Evolutionary conservation across 768 basidiomycete species (phyloP).

Genomic region (Terana coerulea): DNA sequence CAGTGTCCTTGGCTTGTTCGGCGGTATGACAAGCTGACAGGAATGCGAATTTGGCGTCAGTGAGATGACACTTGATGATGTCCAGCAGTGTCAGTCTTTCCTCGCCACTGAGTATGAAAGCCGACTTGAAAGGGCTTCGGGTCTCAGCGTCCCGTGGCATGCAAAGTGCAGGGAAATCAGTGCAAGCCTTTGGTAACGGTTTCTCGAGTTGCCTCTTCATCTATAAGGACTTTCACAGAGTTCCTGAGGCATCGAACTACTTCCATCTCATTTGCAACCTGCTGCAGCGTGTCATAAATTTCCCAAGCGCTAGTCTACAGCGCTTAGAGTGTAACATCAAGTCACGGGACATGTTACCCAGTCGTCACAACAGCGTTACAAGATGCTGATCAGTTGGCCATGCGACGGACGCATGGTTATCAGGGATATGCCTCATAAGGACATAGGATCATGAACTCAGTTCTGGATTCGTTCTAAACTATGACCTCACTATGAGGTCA

Average conservation of each 20-base stretch:
- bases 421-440: too few relatives aligned
- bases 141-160: conserved; percentile 19
- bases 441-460: too few relatives aligned
- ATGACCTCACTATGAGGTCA: too few relatives aligned
- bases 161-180: conserved; percentile 22
- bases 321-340: too few relatives aligned
- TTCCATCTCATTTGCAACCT: background rate
- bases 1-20: conserved; percentile 26
- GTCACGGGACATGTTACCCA: too few relatives aligned
- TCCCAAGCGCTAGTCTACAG: too few relatives aligned
- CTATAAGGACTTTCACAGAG: background rate
- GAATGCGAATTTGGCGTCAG: conserved; percentile 33
- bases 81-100: conserved; percentile 15
- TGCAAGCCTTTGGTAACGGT: conserved; percentile 9
- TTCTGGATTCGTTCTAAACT: too few relatives aligned
- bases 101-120: conserved; percentile 26
- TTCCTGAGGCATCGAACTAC: background rate
- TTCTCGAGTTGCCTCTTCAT: background rate
- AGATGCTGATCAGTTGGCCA: too few relatives aligned
- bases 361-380: too few relatives aligned
- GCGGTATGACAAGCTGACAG: conserved; percentile 44
- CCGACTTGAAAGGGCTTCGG: conserved; percentile 24
- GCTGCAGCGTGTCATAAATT: too few relatives aligned
- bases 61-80: conserved; percentile 17
- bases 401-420: too few relatives aligned